These are phyloP conservation scores for Pseudogymnoascus sp. DNA, from an alignment of 2,329 filamentous ascomycete genomes.

Conservation along the genomic window DNA sequence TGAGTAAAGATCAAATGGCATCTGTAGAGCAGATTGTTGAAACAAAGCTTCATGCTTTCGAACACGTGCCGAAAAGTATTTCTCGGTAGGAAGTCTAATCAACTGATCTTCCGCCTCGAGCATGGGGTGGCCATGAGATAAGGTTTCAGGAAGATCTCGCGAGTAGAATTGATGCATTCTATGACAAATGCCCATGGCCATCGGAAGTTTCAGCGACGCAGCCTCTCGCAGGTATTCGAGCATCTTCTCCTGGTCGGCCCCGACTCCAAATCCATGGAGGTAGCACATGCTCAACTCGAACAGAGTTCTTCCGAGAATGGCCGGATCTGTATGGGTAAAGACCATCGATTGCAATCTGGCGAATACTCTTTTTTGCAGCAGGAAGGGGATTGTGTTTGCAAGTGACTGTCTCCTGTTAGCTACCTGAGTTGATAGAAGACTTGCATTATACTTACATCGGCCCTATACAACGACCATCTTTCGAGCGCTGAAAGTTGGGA, in stretches of 20 bases:
- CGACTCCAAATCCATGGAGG: not conserved
- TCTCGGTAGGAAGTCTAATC: not conserved
- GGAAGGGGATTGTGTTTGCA: not conserved
- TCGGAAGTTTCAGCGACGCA: not conserved
- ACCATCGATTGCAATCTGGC: not conserved
- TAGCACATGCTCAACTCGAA: conserved; percentile 4
- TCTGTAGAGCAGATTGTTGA: not conserved
- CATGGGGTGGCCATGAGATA: not conserved
- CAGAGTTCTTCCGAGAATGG: not conserved
- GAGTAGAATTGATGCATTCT: not conserved
- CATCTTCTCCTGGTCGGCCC: not conserved
- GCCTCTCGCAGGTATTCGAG: not conserved
- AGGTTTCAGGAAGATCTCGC: not conserved
- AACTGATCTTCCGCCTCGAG: not conserved
- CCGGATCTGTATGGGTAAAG: not conserved
- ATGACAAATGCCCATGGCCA: not conserved
- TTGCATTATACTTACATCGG: not conserved
- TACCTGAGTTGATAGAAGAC: not conserved
- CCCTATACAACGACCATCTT: conserved; percentile 1
- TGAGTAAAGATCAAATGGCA: not conserved
- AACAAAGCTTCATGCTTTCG: not conserved
- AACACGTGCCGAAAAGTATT: not conserved
- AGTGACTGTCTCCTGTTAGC: not conserved
- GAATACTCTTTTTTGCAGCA: not conserved
- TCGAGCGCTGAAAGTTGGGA: not conserved